A percentile compares a stretch with the other conserved stretches of the same genome.
Evolutionary conservation across 495 filamentous ascomycete species (phyloP).

Genomic region (Diplogelasinospora grovesii): DNA sequence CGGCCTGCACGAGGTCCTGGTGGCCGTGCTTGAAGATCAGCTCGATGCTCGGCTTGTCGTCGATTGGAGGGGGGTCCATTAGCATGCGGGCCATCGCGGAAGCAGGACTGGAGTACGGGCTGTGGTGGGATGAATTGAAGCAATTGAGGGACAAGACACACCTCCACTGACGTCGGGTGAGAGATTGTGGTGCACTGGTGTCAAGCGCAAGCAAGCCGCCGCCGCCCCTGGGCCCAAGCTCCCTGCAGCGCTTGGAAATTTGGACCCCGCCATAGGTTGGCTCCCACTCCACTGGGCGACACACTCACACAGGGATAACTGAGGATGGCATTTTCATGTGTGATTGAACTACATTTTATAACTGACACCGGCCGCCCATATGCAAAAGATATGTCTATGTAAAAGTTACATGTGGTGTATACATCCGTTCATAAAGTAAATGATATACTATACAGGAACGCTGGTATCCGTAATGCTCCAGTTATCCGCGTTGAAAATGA

Average conservation of each 20-base stretch:
- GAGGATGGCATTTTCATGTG: too few relatives aligned
- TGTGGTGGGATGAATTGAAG: too few relatives aligned
- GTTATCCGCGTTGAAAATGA: conserved; percentile 86
- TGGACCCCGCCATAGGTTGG: not conserved
- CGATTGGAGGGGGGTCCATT: conserved; percentile 65
- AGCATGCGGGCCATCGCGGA: conserved; percentile 39
- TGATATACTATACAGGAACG: not conserved
- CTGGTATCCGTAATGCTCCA: conserved; percentile 26
- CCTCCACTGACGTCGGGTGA: too few relatives aligned
- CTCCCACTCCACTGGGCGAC: too few relatives aligned
- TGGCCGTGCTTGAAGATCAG: conserved; percentile 53
- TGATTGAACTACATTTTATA: too few relatives aligned
- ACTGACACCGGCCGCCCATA: too few relatives aligned
- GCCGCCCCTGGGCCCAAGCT: conserved; percentile 20
- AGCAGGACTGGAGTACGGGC: too few relatives aligned
- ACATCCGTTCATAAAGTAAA: not conserved
- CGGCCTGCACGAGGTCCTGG: conserved; percentile 61
- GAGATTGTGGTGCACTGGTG: too few relatives aligned
- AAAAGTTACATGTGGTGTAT: too few relatives aligned
- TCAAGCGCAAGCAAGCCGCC: not conserved
- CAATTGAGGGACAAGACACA: too few relatives aligned
- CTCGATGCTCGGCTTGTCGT: conserved; percentile 58
- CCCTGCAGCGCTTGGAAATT: not conserved
- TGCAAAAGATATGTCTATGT: too few relatives aligned
- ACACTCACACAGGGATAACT: too few relatives aligned